Conservation (phyloP, 805 yeast genomes). For the Dipodascus geniculatus region DNA sequence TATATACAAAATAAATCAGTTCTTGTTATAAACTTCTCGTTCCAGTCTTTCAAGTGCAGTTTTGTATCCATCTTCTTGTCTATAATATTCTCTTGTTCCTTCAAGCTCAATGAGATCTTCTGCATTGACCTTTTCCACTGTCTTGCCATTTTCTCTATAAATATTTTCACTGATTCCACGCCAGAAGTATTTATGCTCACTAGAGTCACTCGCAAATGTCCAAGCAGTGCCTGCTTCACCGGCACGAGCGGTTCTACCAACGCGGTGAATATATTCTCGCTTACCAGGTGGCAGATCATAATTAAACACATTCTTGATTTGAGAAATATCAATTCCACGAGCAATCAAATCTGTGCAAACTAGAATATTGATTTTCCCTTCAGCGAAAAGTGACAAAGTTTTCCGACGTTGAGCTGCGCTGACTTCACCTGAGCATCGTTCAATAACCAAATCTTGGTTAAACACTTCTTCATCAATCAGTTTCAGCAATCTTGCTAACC, state of each 20-base stretch:
- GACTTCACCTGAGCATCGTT: conserved; percentile 29
- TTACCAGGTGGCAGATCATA: conserved; percentile 84
- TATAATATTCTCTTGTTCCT: background rate
- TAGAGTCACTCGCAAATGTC: conserved; percentile 62
- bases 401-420: conserved; percentile 36
- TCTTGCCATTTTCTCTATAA: conserved; percentile 6
- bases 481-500: conserved; percentile 52
- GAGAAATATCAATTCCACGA: conserved; percentile 81
- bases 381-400: conserved; percentile 47
- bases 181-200: conserved; percentile 47
- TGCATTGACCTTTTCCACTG: background rate
- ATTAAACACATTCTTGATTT: conserved; percentile 66
- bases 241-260: conserved; percentile 97
- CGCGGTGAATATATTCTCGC: conserved; percentile 89
- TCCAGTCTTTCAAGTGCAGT: background rate
- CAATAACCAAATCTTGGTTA: conserved; percentile 12
- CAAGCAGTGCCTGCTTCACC: conserved; percentile 64
- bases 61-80: conserved; percentile 4
- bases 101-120: background rate
- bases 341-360: conserved; percentile 83
- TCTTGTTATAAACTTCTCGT: background rate
- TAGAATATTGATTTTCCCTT: conserved; percentile 39
- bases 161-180: conserved; percentile 22
- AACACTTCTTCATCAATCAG: conserved; percentile 27
- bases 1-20: background rate